Evolutionary conservation across 352 stramenopile genomes (phyloP), one percentile per base, ranked within the genome.

Genomic region (Phytophthora podocarpi): DNA sequence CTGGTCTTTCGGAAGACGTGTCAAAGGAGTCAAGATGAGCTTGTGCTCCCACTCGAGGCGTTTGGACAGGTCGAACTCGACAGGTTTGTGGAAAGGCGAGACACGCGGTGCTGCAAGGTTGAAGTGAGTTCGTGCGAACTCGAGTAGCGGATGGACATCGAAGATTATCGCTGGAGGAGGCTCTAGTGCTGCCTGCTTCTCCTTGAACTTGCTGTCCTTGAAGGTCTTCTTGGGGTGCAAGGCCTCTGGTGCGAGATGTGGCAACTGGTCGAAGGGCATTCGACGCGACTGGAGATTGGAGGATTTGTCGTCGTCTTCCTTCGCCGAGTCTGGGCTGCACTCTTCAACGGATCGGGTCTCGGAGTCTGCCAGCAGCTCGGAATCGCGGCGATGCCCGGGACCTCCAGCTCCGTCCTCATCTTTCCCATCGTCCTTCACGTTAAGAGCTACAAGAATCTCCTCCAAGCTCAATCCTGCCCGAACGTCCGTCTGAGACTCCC

Each of bases 31-130:
- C 23, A 67, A 71, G 40, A 89, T 76, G 31, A 87, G 49, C 16
- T 82, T 74, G 15, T 74, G 80, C 30, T 93, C 85, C 79, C 80
- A 93, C 23, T 67, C 59, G 15, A 89, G 54, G 0, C 90, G 70
- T 30, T 85, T 85, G 15, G 65, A 65, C 27, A 92, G 43, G 21
- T 85, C 62, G 31, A 85, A 62, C 5, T 72, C 49, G 5, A 73
- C 59, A 5, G 59, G 30, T 16, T 57, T 61, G 24, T 53, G 54
- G 55, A 84, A 74, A 6, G 39, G 36, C 13, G 67, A 64, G 31
- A 41, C 50, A 11, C 53, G 47, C 2, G 57, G 54, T 20, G 72
- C 37, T 3, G 32, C 49, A 24, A 80, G 63, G 20, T 72, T 66
- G 48, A 80, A 85, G 43, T 82, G 58, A 11, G 53, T 63, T 26